Evolutionary conservation across 441 rosid species (phyloP), one percentile per base, ranked within the genome.

Genomic region (Croton laevigatus): DNA sequence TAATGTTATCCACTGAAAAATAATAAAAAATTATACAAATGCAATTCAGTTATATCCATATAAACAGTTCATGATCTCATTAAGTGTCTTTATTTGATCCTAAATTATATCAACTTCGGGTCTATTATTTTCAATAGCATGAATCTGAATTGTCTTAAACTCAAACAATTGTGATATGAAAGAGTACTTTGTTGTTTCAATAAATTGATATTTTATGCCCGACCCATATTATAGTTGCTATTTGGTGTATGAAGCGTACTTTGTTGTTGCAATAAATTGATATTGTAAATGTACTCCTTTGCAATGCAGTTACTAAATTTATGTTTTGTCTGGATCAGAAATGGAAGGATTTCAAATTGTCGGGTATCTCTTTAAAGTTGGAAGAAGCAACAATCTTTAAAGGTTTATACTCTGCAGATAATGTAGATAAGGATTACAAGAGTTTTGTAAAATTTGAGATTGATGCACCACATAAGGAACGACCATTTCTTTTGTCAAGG

Each of bases 401-500:
- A 44, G 36, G 51, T 69, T n/a, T 36, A 66, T 3, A 12, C 20
- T 44, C 14, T 3, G 4, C 70, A 52, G 59, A 68, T 5, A 60
- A 0, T 44, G 5, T 22, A 12, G 46, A 65, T 46, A 53, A 36
- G 58, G 72, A 57, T 38, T 32, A 63, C 4, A 71, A 62, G 55
- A 61, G 40, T 16, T 78, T 82, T 48, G 81, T 76, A 8, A 66
- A 59, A 38, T 76, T 82, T 55, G 48, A 27, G 32, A 2, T 27
- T 27, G 32, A 71, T 48, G 52, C 76, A 8, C 12, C 65, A 58
- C 76, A 65, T 22, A 78, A 55, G 58, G 40, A 0, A 22, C 77
- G 63, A 8, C 84, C 81, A 14, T 84, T 77, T 73, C 67, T 84
- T 63, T 70, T 82, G 9, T 80, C 88, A 1, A 77, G 84, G 73